Evolutionary conservation across 2,329 filamentous ascomycete genomes (phyloP), one percentile per base, ranked within the genome.

Genomic region (Xylaria sp.): DNA sequence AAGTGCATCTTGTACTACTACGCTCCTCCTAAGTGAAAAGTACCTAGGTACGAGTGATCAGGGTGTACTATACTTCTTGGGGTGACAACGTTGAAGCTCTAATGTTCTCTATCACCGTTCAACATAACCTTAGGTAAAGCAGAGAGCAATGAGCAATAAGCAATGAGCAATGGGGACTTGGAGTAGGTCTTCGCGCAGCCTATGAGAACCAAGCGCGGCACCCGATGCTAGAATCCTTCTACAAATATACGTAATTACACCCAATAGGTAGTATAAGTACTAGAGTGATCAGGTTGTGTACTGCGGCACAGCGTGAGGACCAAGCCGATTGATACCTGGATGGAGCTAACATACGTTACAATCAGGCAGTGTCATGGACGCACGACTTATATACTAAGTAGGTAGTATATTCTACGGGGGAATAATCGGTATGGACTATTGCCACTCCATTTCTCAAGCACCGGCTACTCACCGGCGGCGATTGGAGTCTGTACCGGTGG

Each of bases 401-500:
- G 9, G 35, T 29, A 18, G 40, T 44, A 8, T 58, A 54, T 60
- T 8, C 27, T 16, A 23, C 58, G 63, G 54, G 16, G 23, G 32
- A 54, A 54, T 27, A 35, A 59, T 25, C 60, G 55, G 23, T 25
- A 13, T 57, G 48, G n/a, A 35, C 23, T 21, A 40, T 60, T 60
- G 50, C 63, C 57, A 62, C 55, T 55, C 27, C 44, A 59, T 29
- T 62, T 18, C 40, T 60, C 48, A 29, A 51, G 29, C 55, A n/a
- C 44, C 51, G 50, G 50, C 27, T 23, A n/a, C 27, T 32, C 5
- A 32, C 50, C 50, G 50, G 50, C 29, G 51, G 29, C n/a, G 37
- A 53, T 35, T 47, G 23, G 5, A 55, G 47, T 21, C 35, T 42
- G 47, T 23, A 53, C 55, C 54, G 64, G 50, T 64, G 58, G 27